Base-by-base conservation (phyloP, 2,329 filamentous ascomycete species). In the Fusarium penzigii region DNA sequence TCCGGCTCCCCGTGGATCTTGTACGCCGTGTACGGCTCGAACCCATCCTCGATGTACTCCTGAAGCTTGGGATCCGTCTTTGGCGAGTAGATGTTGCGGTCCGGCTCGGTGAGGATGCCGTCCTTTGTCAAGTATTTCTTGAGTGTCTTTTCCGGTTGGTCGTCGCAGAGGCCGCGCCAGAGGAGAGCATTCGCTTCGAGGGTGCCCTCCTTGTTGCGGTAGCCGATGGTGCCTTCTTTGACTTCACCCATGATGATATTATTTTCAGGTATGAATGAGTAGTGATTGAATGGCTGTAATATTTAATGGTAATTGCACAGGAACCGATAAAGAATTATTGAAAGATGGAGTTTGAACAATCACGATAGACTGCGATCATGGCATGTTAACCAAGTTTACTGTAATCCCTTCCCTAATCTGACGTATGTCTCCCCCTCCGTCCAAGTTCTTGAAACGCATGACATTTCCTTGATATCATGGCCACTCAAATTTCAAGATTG, bases 11-110 rank as follows among this genome's bases (percentile, higher is more conserved):
- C 68, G 47, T 70, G 65, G 51, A 71, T 69, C 55, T 67, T 66
- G 61, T 70, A 71, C 0, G 69, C 68, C 17, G 69, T 71, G 67
- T 66, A 71, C 1, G 69, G 68, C 59, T 71, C 65, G 54, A 63
- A 70, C 8, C 58, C 55, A 10, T 67, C 62, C 46, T 71, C 69
- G 43, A 71, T 55, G 61, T 65, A 68, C 16, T 70, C 64, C 6
- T 67, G 53, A 13, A 70, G 62, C 5, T 61, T 62, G 34, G 69
- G 69, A 51, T 71, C 68, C 48, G 64, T 64, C 43, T 61, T 62
- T 9, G 61, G 58, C 2, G 68, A 70, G 60, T 67, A 67, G 40
- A 71, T 53, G 39, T 54, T 58, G 20, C 61, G 58, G 58, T 70
- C 67, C 2, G 69, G 68, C 51, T 70, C 66, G 29, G 61, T 60